Evolutionary conservation across 2,329 filamentous ascomycete genomes (phyloP).

Genomic region (Colletotrichum plurivorum): DNA sequence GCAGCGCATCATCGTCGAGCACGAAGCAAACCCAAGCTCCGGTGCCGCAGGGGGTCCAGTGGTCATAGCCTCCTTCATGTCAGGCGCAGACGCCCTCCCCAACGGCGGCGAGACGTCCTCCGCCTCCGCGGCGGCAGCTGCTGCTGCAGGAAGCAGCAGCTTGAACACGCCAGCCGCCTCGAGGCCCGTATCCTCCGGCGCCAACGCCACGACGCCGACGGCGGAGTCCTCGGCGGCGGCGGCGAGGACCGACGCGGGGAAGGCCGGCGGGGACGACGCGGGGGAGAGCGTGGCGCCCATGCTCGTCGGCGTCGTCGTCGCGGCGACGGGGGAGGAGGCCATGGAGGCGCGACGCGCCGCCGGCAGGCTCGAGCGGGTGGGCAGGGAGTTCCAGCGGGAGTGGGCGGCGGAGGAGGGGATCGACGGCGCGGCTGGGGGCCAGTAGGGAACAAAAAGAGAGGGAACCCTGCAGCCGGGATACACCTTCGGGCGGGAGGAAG

Average conservation of each 20-base stretch:
- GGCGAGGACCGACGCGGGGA: conserved; percentile 10
- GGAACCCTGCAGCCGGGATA: neutral
- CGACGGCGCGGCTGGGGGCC: conserved; percentile 22
- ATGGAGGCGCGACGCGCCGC: conserved; percentile 68
- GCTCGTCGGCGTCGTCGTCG: conserved; percentile 69
- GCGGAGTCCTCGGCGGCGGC: conserved; percentile 4
- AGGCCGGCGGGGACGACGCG: conserved; percentile 12
- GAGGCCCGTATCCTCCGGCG: conserved; percentile 18
- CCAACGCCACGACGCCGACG: conserved; percentile 19
- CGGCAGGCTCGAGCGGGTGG: conserved; percentile 67
- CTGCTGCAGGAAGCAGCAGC: conserved; percentile 4
- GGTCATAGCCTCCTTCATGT: conserved; percentile 62
- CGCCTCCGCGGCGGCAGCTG: conserved; percentile 5
- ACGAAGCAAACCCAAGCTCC: conserved; percentile 49
- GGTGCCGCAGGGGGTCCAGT: conserved; percentile 48
- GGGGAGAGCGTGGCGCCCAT: conserved; percentile 58
- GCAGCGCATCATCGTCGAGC: conserved; percentile 72
- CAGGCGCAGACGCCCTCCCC: conserved; percentile 47
- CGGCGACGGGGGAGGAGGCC: conserved; percentile 61
- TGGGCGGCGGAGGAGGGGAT: conserved; percentile 57
- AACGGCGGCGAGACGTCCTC: conserved; percentile 30
- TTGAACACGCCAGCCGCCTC: conserved; percentile 20
- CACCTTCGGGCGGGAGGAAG: neutral
- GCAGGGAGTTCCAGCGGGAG: conserved; percentile 67
- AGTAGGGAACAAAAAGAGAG: neutral